These are phyloP conservation scores for Citropsis articulata DNA, from an alignment of 345 rosid genomes.

Conservation along the genomic window DNA sequence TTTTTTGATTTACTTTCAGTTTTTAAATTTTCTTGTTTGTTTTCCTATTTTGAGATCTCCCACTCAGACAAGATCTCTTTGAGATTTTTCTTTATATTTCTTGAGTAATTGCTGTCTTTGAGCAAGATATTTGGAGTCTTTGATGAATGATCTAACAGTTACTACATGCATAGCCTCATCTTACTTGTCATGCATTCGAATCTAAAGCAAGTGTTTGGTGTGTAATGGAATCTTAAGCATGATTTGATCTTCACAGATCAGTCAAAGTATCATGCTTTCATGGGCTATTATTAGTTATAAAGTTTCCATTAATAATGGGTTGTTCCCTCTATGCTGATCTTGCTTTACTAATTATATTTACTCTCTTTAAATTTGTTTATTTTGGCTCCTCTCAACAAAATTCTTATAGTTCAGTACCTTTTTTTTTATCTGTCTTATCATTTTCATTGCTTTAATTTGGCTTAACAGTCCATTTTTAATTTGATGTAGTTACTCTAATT, in stretches of 20 bases:
- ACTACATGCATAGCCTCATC: constrained; percentile 12
- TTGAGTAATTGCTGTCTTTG: neutral
- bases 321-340: neutral
- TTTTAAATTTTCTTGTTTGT: neutral
- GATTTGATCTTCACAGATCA: constrained; percentile 16
- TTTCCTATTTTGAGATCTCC: constrained; percentile 14
- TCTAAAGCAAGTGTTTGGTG: neutral
- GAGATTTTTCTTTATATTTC: neutral
- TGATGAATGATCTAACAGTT: constrained; percentile 2
- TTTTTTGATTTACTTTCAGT: neutral
- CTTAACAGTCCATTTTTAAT: neutral
- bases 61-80: constrained; percentile 9
- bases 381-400: neutral
- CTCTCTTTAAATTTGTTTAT: neutral
- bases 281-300: neutral
- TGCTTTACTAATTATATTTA: neutral
- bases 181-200: constrained; percentile 1
- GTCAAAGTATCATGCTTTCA: constrained; percentile 9
- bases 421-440: constrained; percentile 2
- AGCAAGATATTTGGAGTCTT: neutral
- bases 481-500: constrained; percentile 2
- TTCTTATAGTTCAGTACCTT: neutral
- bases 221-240: neutral
- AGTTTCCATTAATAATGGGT: neutral
- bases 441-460: neutral